phyloP scores from a whole-genome alignment of 352 stramenopile species.

The Phytophthora ramorum region DNA sequence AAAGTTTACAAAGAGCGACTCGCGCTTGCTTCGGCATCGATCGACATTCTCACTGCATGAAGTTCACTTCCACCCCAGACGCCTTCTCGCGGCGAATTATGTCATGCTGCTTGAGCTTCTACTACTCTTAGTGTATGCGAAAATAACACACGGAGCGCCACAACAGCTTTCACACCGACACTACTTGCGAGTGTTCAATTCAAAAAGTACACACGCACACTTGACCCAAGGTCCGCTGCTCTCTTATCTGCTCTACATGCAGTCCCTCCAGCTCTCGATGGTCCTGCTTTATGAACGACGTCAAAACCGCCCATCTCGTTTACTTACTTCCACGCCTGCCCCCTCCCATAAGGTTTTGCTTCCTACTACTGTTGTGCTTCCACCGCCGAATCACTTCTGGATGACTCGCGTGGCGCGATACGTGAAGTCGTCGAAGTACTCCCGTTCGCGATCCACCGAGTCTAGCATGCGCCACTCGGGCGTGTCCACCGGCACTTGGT shows the following conservation, averaged over 20 bases:
- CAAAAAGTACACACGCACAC: conserved; percentile 29
- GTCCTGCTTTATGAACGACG: conserved; percentile 27
- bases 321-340: conserved; percentile 15
- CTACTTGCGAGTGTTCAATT: conserved; percentile 31
- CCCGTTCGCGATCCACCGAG: conserved; percentile 83
- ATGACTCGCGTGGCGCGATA: conserved; percentile 81
- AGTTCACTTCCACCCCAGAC: too few species aligned
- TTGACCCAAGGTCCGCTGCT: conserved; percentile 19
- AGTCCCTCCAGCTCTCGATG: conserved; percentile 5
- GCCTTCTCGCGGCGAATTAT: too few species aligned
- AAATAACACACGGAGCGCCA: background rate
- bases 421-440: conserved; percentile 89
- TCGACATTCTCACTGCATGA: too few species aligned
- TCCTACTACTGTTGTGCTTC: background rate
- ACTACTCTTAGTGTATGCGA: background rate
- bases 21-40: too few species aligned
- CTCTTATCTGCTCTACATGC: conserved; percentile 33
- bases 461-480: conserved; percentile 91
- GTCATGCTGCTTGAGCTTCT: background rate
- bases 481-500: conserved; percentile 86
- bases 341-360: background rate
- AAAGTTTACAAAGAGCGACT: too few species aligned
- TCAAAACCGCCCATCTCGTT: conserved; percentile 23
- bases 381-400: conserved; percentile 51
- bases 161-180: conserved; percentile 3